These are phyloP conservation scores for Ustilago tritici DNA, from an alignment of 1,284 basidiomycete species.

Conservation along the genomic window DNA sequence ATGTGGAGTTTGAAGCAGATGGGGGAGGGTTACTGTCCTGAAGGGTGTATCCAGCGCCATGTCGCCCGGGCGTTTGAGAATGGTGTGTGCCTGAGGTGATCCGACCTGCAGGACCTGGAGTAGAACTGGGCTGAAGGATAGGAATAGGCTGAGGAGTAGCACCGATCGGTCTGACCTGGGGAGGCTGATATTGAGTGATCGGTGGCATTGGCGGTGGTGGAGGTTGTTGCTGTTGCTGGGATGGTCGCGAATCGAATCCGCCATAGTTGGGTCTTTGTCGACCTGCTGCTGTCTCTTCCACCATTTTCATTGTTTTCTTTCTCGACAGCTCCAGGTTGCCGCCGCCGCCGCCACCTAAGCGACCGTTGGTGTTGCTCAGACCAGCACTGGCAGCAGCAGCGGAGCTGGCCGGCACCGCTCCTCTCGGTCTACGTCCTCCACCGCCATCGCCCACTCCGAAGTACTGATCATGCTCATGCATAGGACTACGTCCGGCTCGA, in stretches of 20 bases:
- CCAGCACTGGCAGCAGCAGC: slow-evolving; percentile 7
- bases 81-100: slow-evolving; percentile 27
- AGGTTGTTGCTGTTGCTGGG: background rate
- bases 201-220: background rate
- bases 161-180: background rate
- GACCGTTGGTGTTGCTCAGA: slow-evolving; percentile 5
- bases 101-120: slow-evolving; percentile 5
- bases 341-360: slow-evolving; percentile 3
- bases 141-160: background rate
- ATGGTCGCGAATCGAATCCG: slow-evolving; percentile 7
- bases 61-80: slow-evolving; percentile 10
- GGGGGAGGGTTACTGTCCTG: slow-evolving; percentile 8
- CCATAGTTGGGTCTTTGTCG: slow-evolving; percentile 31
- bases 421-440: slow-evolving; percentile 18
- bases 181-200: background rate
- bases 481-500: slow-evolving; percentile 43
- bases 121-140: background rate
- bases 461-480: slow-evolving; percentile 45
- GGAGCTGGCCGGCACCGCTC: slow-evolving; percentile 7
- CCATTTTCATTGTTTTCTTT: slow-evolving; percentile 62
- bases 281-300: slow-evolving; percentile 52
- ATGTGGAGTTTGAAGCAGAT: background rate
- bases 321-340: slow-evolving; percentile 39
- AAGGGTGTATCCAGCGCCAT: slow-evolving; percentile 19
- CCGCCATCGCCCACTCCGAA: background rate